Evolutionary conservation across 495 filamentous ascomycete species (phyloP).

Genomic region (Talaromyces ruber): DNA sequence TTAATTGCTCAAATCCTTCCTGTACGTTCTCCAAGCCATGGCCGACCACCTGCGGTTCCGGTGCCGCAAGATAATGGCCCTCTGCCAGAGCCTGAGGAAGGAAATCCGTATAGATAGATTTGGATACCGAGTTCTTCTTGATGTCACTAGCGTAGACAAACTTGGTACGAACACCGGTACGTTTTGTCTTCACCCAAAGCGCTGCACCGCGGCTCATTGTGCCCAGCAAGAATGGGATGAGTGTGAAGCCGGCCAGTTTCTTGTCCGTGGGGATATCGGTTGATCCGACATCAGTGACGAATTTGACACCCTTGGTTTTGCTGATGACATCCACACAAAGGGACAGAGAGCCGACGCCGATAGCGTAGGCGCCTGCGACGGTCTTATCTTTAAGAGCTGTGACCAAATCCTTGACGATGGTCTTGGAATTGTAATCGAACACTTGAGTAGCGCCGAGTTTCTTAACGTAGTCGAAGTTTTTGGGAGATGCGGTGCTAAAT

Average conservation of each 20-base stretch:
- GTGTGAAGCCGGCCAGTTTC: not conserved
- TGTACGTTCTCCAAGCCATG: slow-evolving; percentile 3
- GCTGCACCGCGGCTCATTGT: not conserved
- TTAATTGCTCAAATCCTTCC: not conserved
- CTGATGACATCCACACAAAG: not conserved
- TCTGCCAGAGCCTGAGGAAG: slow-evolving; percentile 4
- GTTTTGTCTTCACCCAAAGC: not conserved
- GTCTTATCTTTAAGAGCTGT: not conserved
- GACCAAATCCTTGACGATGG: slow-evolving; percentile 19
- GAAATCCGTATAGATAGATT: slow-evolving; percentile 3
- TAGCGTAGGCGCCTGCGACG: not conserved
- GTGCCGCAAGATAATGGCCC: not conserved
- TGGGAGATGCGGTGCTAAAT: slow-evolving; percentile 34
- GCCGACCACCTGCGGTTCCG: not conserved
- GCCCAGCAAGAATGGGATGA: not conserved
- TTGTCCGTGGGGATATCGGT: not conserved
- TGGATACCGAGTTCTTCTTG: not conserved
- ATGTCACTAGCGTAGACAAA: slow-evolving; percentile 2
- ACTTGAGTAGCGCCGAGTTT: slow-evolving; percentile 31
- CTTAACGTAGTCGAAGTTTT: slow-evolving; percentile 34
- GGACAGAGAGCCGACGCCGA: not conserved
- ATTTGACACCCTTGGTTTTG: not conserved
- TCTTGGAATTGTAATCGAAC: slow-evolving; percentile 33
- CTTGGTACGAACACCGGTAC: not conserved
- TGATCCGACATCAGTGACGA: slow-evolving; percentile 6